Conservation (phyloP, 2,329 filamentous ascomycete species). For the Aureobasidium sp. region DNA sequence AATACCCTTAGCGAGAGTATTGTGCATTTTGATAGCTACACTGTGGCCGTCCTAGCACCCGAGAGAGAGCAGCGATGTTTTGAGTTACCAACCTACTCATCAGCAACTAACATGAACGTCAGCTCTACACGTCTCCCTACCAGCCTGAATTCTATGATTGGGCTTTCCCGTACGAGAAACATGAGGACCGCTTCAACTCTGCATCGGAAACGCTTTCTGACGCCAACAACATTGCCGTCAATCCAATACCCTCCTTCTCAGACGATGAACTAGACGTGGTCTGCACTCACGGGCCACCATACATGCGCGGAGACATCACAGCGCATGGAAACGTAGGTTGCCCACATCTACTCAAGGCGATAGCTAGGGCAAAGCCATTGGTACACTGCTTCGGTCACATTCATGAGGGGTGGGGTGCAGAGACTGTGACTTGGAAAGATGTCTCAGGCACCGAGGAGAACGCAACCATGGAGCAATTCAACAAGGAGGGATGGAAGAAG, state of each 20-base stretch:
- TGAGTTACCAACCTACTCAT: too few species aligned
- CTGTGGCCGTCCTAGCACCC: too few species aligned
- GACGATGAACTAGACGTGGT: constrained; percentile 44
- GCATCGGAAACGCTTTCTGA: constrained; percentile 21
- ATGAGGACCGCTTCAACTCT: constrained; percentile 48
- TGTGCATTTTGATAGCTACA: too few species aligned
- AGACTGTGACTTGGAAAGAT: constrained; percentile 35
- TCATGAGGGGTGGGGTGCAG: constrained; percentile 48
- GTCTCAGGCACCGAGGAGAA: constrained; percentile 27
- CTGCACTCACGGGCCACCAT: constrained; percentile 56
- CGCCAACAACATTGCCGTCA: constrained; percentile 26
- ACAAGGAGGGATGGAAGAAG: constrained; percentile 20
- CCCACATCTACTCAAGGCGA: constrained; percentile 46
- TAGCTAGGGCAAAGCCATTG: constrained; percentile 43
- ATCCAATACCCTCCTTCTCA: constrained; percentile 29
- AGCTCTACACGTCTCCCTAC: constrained; percentile 48
- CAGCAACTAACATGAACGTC: background rate
- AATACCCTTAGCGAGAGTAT: too few species aligned
- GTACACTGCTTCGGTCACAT: constrained; percentile 60
- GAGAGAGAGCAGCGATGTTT: too few species aligned
- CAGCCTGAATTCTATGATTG: constrained; percentile 51
- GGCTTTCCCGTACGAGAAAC: constrained; percentile 49
- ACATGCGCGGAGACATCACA: constrained; percentile 43
- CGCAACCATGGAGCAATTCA: constrained; percentile 27
- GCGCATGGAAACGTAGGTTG: constrained; percentile 44